phyloP scores from a whole-genome alignment of 768 basidiomycete species.

The Hypholoma fasciculare region DNA sequence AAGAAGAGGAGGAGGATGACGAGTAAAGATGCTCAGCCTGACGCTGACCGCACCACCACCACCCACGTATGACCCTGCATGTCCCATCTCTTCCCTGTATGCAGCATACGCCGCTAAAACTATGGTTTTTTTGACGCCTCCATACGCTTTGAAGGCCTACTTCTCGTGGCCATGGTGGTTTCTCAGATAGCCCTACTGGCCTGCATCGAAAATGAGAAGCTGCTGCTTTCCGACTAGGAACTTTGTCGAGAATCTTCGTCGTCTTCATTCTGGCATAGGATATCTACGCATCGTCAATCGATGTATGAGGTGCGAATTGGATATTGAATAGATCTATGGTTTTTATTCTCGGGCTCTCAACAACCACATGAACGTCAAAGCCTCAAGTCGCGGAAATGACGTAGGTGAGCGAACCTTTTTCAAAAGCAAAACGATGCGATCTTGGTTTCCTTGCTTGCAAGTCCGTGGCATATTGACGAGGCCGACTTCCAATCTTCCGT shows the following conservation, averaged over 20 bases:
- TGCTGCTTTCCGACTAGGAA: background rate
- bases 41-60: constrained; percentile 5
- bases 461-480: too few relatives aligned
- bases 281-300: too few relatives aligned
- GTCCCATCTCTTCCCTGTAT: constrained; percentile 38
- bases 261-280: too few relatives aligned
- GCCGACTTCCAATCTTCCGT: too few relatives aligned
- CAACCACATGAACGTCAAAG: too few relatives aligned
- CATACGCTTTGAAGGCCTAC: constrained; percentile 3
- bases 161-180: background rate
- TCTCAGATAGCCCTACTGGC: background rate
- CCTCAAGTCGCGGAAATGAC: too few relatives aligned
- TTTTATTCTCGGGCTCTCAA: too few relatives aligned
- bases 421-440: too few relatives aligned
- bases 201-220: background rate
- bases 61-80: constrained; percentile 37
- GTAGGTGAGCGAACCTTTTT: too few relatives aligned
- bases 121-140: constrained; percentile 17
- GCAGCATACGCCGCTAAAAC: constrained; percentile 42
- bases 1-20: constrained; percentile 59
- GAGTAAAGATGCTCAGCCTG: constrained; percentile 34
- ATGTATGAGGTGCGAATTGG: too few relatives aligned
- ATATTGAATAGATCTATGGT: too few relatives aligned
- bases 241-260: background rate
- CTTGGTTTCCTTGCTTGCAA: too few relatives aligned